phyloP scores from a whole-genome alignment of 352 stramenopile genomes.

The Plasmopara muralis region DNA sequence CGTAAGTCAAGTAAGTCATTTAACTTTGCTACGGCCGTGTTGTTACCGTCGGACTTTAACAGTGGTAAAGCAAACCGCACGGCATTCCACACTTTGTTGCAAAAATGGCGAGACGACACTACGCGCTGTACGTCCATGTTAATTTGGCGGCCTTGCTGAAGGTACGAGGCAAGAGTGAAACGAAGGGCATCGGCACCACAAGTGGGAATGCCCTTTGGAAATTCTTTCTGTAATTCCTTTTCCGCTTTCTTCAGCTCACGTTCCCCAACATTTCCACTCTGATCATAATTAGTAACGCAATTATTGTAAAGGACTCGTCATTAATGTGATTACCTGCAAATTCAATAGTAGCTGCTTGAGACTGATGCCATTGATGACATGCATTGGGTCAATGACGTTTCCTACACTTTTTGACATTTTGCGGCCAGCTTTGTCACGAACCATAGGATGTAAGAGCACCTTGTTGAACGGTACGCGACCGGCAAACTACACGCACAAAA shows the following conservation, averaged over 20 bases:
- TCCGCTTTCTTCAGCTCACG: slow-evolving; percentile 95
- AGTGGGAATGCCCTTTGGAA: slow-evolving; percentile 97
- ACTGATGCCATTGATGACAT: slow-evolving; percentile 96
- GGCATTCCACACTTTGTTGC: slow-evolving; percentile 88
- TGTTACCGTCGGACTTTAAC: slow-evolving; percentile 21
- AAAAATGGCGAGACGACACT: slow-evolving; percentile 81
- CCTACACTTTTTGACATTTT: slow-evolving; percentile 99
- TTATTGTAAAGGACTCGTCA: neutral
- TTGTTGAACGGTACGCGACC: slow-evolving; percentile 96
- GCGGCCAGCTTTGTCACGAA: slow-evolving; percentile 97
- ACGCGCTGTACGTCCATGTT: slow-evolving; percentile 86
- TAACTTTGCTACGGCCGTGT: neutral
- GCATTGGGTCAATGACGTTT: slow-evolving; percentile 99
- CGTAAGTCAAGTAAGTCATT: slow-evolving; percentile 25
- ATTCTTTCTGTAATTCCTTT: slow-evolving; percentile 94
- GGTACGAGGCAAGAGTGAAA: slow-evolving; percentile 95
- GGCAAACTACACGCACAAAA: slow-evolving; percentile 54
- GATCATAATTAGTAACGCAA: neutral
- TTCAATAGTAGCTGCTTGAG: slow-evolving; percentile 91
- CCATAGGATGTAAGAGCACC: slow-evolving; percentile 99
- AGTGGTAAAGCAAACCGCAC: slow-evolving; percentile 70
- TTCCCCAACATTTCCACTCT: slow-evolving; percentile 54
- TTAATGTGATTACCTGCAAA: slow-evolving; percentile 58
- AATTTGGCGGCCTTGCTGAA: slow-evolving; percentile 83
- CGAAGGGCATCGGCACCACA: slow-evolving; percentile 97